Percentiles rank a stretch among this genome's conserved stretches.
These are phyloP conservation scores for Cutaneotrichosporon sp. DNA, from an alignment of 1,284 basidiomycete species.

Conservation along the genomic window DNA sequence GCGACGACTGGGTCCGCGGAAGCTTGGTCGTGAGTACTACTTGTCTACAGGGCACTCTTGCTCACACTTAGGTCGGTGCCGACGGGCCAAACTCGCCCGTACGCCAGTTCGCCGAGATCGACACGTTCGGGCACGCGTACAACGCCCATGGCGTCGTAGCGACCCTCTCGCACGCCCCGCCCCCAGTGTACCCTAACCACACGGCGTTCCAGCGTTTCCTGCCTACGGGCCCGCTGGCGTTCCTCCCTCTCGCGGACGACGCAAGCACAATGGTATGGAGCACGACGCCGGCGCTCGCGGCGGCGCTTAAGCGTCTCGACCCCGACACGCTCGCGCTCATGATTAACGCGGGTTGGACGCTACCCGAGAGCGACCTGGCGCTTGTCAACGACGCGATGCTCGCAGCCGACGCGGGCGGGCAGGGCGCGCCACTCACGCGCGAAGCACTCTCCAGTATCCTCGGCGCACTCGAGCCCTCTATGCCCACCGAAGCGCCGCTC, in stretches of 20 bases:
- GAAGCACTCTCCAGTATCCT: conserved; percentile 28
- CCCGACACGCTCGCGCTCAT: conserved; percentile 63
- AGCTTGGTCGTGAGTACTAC: conserved; percentile 27
- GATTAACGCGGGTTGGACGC: conserved; percentile 86
- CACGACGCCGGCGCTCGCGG: conserved; percentile 70
- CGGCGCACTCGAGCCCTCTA: conserved; percentile 54
- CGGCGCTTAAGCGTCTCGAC: conserved; percentile 64
- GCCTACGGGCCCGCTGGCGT: conserved; percentile 91
- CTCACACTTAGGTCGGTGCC: conserved; percentile 61
- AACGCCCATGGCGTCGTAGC: conserved; percentile 85
- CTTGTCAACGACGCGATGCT: conserved; percentile 60
- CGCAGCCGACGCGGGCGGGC: conserved; percentile 47
- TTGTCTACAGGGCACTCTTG: neutral
- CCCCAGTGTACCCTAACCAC: conserved; percentile 59
- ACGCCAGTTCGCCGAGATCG: conserved; percentile 75
- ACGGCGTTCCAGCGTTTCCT: conserved; percentile 94
- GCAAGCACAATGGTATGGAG: conserved; percentile 93
- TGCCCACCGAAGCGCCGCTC: conserved; percentile 51
- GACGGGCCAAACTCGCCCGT: conserved; percentile 96
- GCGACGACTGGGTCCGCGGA: conserved; percentile 41
- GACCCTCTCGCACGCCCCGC: conserved; percentile 63
- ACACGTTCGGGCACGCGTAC: conserved; percentile 89
- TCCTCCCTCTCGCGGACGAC: conserved; percentile 71
- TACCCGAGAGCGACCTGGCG: conserved; percentile 69
- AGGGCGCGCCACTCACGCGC: conserved; percentile 17